phyloP scores from a whole-genome alignment of 2,329 filamentous ascomycete species.

The Aspergillus ruber region DNA sequence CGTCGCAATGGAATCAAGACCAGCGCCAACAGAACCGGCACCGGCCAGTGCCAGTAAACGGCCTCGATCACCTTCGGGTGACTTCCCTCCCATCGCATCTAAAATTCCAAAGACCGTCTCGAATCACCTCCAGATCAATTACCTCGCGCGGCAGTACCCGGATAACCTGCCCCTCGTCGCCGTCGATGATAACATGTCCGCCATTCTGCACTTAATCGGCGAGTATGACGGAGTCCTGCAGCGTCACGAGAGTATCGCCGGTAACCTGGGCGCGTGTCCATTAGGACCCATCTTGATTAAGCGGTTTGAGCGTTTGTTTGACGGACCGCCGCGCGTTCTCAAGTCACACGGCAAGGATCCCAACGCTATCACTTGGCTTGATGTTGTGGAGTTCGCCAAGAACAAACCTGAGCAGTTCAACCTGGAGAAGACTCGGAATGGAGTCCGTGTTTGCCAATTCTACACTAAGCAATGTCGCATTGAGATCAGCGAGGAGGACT shows the following conservation, averaged over 20 bases:
- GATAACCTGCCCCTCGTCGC: conserved; percentile 58
- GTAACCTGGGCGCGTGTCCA: conserved; percentile 75
- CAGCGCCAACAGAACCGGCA: conserved; percentile 32
- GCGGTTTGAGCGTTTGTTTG: conserved; percentile 79
- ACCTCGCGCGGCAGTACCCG: conserved; percentile 57
- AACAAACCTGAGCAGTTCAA: conserved; percentile 73
- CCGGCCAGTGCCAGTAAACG: conserved; percentile 38
- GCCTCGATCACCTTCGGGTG: conserved; percentile 39
- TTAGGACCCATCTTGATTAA: conserved; percentile 77
- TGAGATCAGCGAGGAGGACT: conserved; percentile 84
- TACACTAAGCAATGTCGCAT: conserved; percentile 73
- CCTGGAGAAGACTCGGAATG: conserved; percentile 62
- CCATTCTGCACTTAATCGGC: conserved; percentile 64
- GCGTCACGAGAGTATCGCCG: conserved; percentile 78
- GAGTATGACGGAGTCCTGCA: conserved; percentile 82
- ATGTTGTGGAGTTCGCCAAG: conserved; percentile 78
- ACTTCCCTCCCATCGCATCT: conserved; percentile 33
- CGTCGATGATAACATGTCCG: conserved; percentile 64
- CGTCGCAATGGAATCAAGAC: conserved; percentile 28
- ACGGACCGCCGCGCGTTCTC: conserved; percentile 65
- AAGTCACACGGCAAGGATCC: conserved; percentile 57
- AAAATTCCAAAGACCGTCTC: conserved; percentile 50
- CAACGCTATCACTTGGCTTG: conserved; percentile 68
- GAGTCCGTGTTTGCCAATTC: conserved; percentile 70
- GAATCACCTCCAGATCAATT: conserved; percentile 62